These are phyloP conservation scores for Hylodesmum podocarpum DNA, from an alignment of 306 rosid genomes.

Conservation along the genomic window DNA sequence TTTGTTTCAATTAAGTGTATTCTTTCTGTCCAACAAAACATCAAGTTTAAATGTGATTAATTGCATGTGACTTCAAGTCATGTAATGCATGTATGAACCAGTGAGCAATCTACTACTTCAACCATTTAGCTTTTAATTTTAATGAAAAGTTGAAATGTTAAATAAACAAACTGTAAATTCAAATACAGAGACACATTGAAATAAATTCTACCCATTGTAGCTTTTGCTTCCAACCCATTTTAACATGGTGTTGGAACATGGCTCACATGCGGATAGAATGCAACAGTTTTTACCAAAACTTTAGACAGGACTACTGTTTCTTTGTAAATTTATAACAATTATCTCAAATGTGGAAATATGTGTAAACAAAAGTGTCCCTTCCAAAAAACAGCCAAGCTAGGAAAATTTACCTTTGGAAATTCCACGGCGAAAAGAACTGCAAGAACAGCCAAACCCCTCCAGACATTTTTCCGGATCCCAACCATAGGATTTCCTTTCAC, in stretches of 20 bases:
- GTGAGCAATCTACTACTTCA: too few species aligned
- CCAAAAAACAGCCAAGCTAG: not conserved
- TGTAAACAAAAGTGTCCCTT: constrained; percentile 2
- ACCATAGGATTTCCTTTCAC: constrained; percentile 91
- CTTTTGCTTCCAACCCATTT: not conserved
- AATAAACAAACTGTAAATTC: not conserved
- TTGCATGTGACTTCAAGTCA: too few species aligned
- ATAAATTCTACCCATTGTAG: not conserved
- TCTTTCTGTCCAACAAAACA: too few species aligned
- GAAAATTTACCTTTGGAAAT: constrained; percentile 77
- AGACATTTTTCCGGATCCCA: constrained; percentile 70
- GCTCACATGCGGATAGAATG: not conserved
- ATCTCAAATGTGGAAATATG: constrained; percentile 16
- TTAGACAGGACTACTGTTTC: constrained; percentile 11
- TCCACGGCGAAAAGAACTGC: constrained; percentile 81
- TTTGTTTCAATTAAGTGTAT: too few species aligned
- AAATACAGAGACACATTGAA: not conserved
- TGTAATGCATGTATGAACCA: too few species aligned
- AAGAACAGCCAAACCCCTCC: constrained; percentile 78
- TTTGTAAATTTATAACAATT: not conserved
- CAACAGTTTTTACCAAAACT: constrained; percentile 3
- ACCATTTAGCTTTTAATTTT: not conserved
- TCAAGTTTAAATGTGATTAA: too few species aligned
- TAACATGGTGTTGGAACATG: not conserved
- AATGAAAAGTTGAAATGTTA: not conserved